Evolutionary conservation across 1,284 basidiomycete species (phyloP), one percentile per base, ranked within the genome.

Genomic region (Boletus sp.): DNA sequence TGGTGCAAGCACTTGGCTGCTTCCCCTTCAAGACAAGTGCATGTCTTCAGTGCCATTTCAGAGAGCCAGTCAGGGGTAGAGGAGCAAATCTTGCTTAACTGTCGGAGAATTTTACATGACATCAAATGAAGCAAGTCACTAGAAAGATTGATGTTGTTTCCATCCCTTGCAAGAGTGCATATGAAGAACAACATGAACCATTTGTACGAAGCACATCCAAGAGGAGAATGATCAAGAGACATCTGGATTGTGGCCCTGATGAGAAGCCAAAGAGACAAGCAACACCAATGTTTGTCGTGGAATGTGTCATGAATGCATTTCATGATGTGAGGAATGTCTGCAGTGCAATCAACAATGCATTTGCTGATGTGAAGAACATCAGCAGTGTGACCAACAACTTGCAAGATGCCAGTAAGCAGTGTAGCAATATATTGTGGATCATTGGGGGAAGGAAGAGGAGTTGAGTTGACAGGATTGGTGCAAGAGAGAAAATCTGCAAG

Each of bases 201-300:
- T 27, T 27, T 27, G 27, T 27, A 27, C 4, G 27, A 27, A 27
- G 4, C 27, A 27, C 55, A 53, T n/a, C 61, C 65, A 16, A 55
- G 59, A 16, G n/a, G 22, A 29, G 51, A 47, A 16, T 53, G 54
- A 22, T 58, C 47, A 8, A 82, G 65, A 0, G 77, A 73, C 0
- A 76, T 78, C 55, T 83, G 81, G 9, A 84, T 59, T 1, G 63
- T 59, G 12, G 78, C 71, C 45, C 72, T 67, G 13, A 77, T 61
- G 2, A 76, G 61, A 15, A 78, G 70, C 75, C 76, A 77, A 3
- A 76, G 61, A 1, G 75, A 61, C 8, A 72, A 74, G 15, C 77
- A 71, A 11, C 70, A 67, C 77, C 73, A 77, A 13, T 35, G 1
- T 24, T 24, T 24, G 2, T 5, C 5, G 0, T 5, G 4, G 5